Evolutionary conservation across 768 basidiomycete species (phyloP).

Genomic region (Russula ochroleuca): DNA sequence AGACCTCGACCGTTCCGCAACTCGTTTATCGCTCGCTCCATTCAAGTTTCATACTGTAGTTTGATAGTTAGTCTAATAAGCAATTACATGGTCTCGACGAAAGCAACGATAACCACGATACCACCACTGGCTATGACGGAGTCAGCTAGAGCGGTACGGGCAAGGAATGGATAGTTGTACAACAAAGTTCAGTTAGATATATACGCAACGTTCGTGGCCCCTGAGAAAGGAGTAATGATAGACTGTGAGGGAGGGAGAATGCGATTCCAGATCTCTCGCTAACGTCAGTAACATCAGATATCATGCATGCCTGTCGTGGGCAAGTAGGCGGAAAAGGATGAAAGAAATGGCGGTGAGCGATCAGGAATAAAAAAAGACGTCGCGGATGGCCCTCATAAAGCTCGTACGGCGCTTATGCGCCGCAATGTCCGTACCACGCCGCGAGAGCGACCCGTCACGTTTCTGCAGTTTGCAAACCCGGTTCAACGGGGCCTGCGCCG

Average conservation of each 20-base stretch:
- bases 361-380: constrained; percentile 12
- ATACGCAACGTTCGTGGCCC: neutral
- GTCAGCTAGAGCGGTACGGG: neutral
- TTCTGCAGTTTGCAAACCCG: constrained; percentile 15
- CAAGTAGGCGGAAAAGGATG: neutral
- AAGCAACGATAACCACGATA: no score
- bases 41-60: neutral
- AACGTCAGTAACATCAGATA: constrained; percentile 2
- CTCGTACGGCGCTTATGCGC: constrained; percentile 11
- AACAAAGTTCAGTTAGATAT: neutral
- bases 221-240: constrained; percentile 2
- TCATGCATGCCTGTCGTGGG: neutral
- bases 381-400: constrained; percentile 17
- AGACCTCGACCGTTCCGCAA: neutral
- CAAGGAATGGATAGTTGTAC: neutral
- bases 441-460: neutral
- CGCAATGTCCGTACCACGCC: neutral
- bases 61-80: constrained; percentile 7
- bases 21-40: no score
- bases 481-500: neutral
- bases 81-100: neutral
- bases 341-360: no score
- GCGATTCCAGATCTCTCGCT: neutral
- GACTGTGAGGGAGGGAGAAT: neutral
- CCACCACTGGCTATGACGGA: neutral